Conservation (phyloP, 2,329 filamentous ascomycete genomes). For the Fusarium nodosum region DNA sequence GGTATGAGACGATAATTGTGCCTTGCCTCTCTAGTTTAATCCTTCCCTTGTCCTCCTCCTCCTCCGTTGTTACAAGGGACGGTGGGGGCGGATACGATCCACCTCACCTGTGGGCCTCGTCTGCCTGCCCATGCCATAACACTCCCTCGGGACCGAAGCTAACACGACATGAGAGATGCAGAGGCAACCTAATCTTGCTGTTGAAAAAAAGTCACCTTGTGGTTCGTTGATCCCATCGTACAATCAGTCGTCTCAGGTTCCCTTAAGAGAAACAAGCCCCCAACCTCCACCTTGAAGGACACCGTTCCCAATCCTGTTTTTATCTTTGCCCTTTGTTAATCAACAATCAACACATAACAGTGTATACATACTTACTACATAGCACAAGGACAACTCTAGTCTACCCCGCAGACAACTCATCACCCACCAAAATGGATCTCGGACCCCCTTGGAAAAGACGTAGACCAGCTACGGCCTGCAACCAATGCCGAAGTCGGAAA, state of each 20-base stretch:
- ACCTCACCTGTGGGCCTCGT: neutral
- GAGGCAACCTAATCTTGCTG: neutral
- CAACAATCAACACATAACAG: neutral
- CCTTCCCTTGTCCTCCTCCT: neutral
- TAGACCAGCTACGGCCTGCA: conserved; percentile 7
- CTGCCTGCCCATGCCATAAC: neutral
- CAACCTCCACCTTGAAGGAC: too few relatives aligned
- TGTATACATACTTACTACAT: neutral
- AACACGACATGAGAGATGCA: neutral
- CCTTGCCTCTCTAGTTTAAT: neutral
- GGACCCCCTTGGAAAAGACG: conserved; percentile 8
- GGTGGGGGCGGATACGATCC: neutral
- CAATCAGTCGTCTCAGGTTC: neutral
- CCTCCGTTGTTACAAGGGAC: neutral
- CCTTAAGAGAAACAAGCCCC: neutral
- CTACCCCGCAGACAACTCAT: neutral
- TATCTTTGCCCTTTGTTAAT: neutral
- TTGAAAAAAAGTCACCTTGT: neutral
- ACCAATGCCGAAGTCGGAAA: conserved; percentile 6
- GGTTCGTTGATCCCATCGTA: neutral
- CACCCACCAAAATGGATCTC: neutral
- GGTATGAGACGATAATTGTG: neutral
- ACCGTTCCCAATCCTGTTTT: neutral
- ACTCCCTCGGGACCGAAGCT: neutral
- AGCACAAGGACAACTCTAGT: neutral